These are phyloP conservation scores for Xylariaceae sp. DNA, from an alignment of 2,329 filamentous ascomycete genomes.

Conservation along the genomic window DNA sequence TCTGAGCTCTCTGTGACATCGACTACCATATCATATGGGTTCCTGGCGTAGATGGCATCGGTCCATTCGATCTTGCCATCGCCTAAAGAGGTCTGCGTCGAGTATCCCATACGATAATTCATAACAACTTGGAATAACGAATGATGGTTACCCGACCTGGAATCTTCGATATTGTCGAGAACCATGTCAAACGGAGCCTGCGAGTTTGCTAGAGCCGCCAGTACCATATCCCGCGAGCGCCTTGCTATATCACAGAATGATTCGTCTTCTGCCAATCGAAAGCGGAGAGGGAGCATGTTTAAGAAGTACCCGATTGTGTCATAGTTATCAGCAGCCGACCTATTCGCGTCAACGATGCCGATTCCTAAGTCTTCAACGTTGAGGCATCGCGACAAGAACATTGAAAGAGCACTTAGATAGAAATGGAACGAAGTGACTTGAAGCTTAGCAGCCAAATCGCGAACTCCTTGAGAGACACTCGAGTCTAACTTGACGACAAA, in stretches of 20 bases:
- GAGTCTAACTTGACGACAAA: not conserved
- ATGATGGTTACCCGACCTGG: not conserved
- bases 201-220: conserved; percentile 45
- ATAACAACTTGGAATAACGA: conserved; percentile 21
- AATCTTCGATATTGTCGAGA: not conserved
- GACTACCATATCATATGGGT: conserved; percentile 30
- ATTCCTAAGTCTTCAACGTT: conserved; percentile 49
- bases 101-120: conserved; percentile 8
- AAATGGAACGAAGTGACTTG: conserved; percentile 49
- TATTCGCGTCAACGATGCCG: conserved; percentile 49
- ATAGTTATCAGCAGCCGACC: conserved; percentile 35
- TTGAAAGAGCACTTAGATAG: conserved; percentile 48
- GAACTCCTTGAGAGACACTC: too few relatives aligned
- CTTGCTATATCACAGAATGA: not conserved
- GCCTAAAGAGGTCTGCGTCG: not conserved
- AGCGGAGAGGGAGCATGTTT: conserved; percentile 46
- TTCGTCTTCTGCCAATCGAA: not conserved
- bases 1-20: conserved; percentile 2
- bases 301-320: conserved; percentile 46
- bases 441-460: not conserved
- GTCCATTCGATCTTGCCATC: conserved; percentile 11
- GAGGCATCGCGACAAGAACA: conserved; percentile 43
- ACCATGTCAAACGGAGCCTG: conserved; percentile 49
- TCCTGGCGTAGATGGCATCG: not conserved
- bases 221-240: not conserved